phyloP scores from a whole-genome alignment of 2,329 filamentous ascomycete genomes.

The Ambrosiella cleistominuta region DNA sequence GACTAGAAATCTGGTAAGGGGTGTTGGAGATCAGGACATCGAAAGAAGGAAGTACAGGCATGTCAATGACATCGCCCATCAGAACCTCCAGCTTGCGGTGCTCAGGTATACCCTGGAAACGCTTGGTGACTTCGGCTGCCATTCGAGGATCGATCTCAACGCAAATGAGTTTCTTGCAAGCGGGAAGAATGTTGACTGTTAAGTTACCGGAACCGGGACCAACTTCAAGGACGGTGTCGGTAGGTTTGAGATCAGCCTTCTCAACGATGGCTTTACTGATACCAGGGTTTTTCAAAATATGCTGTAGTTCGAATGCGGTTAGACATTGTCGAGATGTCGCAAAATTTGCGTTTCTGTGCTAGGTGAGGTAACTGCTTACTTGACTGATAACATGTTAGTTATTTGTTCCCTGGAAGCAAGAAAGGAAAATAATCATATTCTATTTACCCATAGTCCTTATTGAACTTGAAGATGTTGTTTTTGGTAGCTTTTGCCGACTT shows the following conservation, averaged over 20 bases:
- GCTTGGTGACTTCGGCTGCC: conserved; percentile 86
- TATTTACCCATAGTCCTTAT: conserved; percentile 54
- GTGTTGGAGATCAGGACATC: conserved; percentile 63
- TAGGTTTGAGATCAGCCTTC: conserved; percentile 81
- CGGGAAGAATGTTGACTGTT: conserved; percentile 75
- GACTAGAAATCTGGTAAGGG: conserved; percentile 69
- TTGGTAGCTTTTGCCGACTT: conserved; percentile 19
- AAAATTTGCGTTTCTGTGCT: not conserved
- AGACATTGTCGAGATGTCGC: not conserved
- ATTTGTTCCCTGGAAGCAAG: too few species aligned
- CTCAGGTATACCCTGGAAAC: conserved; percentile 75
- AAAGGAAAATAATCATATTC: not conserved
- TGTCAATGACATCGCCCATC: conserved; percentile 81
- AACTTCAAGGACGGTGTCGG: conserved; percentile 78
- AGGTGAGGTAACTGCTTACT: not conserved
- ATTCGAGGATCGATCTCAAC: conserved; percentile 92
- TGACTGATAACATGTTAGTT: conserved; percentile 9
- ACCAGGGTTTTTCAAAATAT: conserved; percentile 85
- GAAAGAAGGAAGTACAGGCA: conserved; percentile 54
- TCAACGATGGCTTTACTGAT: conserved; percentile 52
- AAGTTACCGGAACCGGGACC: conserved; percentile 80
- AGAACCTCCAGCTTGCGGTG: conserved; percentile 75
- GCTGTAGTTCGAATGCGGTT: conserved; percentile 26
- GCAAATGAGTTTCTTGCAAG: conserved; percentile 63
- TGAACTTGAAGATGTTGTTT: conserved; percentile 95